Percentiles rank a stretch among this genome's conserved stretches.
phyloP scores from a whole-genome alignment of 306 rosid genomes.

The Gleditsia sinensis region DNA sequence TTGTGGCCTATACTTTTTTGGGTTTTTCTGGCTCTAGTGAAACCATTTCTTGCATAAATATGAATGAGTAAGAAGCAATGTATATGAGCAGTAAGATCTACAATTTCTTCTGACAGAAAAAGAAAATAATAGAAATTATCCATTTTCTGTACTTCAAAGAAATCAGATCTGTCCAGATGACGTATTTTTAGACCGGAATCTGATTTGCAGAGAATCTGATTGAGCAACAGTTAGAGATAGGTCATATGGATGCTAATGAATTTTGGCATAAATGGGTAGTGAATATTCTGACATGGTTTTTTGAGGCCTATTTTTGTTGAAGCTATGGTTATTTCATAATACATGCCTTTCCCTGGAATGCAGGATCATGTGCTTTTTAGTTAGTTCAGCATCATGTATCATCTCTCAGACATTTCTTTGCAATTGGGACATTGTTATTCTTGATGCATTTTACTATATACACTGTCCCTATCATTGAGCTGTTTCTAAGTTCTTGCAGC shows the following conservation, averaged over 20 bases:
- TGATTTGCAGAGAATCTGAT: not conserved
- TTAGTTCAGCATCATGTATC: not conserved
- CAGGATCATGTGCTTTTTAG: not conserved
- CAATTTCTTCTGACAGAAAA: not conserved
- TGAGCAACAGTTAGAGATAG: not conserved
- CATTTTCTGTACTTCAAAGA: conserved; percentile 10
- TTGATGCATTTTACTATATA: not conserved
- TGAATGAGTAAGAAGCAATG: not conserved
- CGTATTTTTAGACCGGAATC: not conserved
- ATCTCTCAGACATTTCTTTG: not conserved
- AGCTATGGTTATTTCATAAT: not conserved
- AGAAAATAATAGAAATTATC: not conserved
- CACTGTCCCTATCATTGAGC: not conserved
- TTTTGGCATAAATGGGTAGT: not conserved
- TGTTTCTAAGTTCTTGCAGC: not conserved
- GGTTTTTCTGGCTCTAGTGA: conserved; percentile 4
- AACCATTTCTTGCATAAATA: conserved; percentile 1
- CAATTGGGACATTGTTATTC: conserved; percentile 3
- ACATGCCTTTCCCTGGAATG: not conserved
- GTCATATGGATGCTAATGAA: not conserved
- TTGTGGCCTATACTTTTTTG: not conserved
- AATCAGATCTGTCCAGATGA: not conserved
- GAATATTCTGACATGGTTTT: not conserved
- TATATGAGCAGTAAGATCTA: not conserved
- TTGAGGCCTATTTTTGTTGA: not conserved